phyloP scores from a whole-genome alignment of 129 eudicot species.

The Pittosporum tobira region DNA sequence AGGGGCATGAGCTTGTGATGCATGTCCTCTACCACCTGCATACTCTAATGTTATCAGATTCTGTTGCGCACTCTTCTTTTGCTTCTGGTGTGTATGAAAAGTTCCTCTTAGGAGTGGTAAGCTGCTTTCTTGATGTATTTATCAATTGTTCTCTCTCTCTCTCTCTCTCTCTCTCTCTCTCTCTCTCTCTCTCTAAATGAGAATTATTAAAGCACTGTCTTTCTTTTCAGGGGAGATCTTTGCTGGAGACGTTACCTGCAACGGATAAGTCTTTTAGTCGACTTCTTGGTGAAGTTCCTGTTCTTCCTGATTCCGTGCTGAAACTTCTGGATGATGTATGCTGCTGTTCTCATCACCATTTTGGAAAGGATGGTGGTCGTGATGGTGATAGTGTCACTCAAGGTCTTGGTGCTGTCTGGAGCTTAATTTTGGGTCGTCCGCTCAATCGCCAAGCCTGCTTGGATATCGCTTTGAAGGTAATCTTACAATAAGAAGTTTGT shows the following conservation, averaged over 20 bases:
- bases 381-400: constrained; percentile 91
- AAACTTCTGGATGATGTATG: constrained; percentile 69
- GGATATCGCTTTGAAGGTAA: constrained; percentile 86
- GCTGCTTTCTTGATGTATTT: constrained; percentile 11
- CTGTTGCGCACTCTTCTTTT: constrained; percentile 35
- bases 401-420: constrained; percentile 96
- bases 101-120: constrained; percentile 84
- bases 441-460: constrained; percentile 57
- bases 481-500: neutral
- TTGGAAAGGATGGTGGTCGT: constrained; percentile 41
- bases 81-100: constrained; percentile 60
- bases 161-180: too few species aligned
- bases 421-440: constrained; percentile 73
- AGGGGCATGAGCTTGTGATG: constrained; percentile 97
- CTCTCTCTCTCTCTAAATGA: too few species aligned
- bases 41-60: constrained; percentile 45
- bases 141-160: too few species aligned
- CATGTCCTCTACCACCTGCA: constrained; percentile 73
- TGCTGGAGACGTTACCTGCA: constrained; percentile 75
- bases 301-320: constrained; percentile 62
- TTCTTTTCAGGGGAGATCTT: constrained; percentile 54
- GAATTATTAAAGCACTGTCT: too few species aligned
- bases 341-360: constrained; percentile 34
- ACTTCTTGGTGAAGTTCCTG: constrained; percentile 85
- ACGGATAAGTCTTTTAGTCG: constrained; percentile 90